Conservation (phyloP, 2,329 filamentous ascomycete species). For the Aspergillus pseudotamarii region DNA sequence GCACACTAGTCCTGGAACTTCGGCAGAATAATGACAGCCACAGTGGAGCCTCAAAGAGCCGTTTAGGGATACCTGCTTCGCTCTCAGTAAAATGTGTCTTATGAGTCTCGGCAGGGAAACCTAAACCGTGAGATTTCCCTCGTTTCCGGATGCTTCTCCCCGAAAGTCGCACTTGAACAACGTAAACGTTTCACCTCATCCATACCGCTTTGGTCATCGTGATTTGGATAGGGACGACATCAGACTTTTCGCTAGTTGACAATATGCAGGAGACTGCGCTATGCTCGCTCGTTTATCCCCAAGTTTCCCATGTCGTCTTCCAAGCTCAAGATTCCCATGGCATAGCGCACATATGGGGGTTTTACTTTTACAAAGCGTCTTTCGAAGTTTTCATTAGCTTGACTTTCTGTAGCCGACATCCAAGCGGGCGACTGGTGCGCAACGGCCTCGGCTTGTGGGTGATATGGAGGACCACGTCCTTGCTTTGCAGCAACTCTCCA, state of each 20-base stretch:
- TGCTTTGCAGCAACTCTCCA: conserved; percentile 77
- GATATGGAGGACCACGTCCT: conserved; percentile 76
- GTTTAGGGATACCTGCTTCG: not conserved
- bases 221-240: not conserved
- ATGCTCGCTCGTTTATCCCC: conserved; percentile 50
- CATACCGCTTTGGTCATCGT: not conserved
- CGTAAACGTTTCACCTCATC: not conserved
- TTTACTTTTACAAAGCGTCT: conserved; percentile 62
- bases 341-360: conserved; percentile 69
- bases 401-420: conserved; percentile 13
- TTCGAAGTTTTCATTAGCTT: conserved; percentile 41
- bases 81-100: not conserved
- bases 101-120: not conserved
- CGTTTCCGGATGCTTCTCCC: not conserved
- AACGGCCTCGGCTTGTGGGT: conserved; percentile 32
- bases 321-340: conserved; percentile 75
- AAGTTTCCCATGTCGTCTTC: conserved; percentile 73
- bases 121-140: not conserved
- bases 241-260: not conserved
- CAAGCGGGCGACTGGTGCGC: conserved; percentile 12
- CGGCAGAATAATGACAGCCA: not conserved
- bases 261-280: not conserved
- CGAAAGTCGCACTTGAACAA: not conserved
- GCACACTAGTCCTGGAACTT: not conserved
- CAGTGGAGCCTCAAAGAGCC: not conserved